Base-by-base conservation (phyloP, 192 early-diverging fungal genomes). In the Paraglomus brasilianum region DNA sequence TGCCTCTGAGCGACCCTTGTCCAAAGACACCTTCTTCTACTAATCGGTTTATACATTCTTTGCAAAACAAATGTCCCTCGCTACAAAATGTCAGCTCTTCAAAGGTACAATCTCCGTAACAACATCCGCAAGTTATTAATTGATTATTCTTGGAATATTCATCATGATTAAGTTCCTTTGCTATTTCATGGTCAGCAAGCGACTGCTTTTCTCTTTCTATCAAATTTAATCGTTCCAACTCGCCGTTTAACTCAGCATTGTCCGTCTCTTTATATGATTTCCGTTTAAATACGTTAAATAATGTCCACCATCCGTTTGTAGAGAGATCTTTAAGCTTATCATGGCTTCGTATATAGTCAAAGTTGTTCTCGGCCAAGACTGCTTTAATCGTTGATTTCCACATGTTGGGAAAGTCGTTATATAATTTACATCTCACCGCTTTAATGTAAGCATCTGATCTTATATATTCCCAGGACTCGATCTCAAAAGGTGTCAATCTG, bases 341-440 rank as follows among this genome's bases (percentile, higher is more conserved):
- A 40, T 60, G 58, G 17, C 68, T 76, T 17, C 68, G 57, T 38
- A 56, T 5, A 55, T 78, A 82, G 42, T 80, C 78, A 65, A 65
- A 73, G 59, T 77, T 72, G 49, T 82, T 77, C 42, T 82, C 80
- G 11, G 80, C 78, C 39, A 82, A 58, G 10, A 82, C 75, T 6
- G 80, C 80, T 59, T 72, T 48, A 43, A 82, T 73, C 11, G 80
- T 75, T n/a, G 80, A 82, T 45, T 70, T 72, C 78, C 78, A 82
- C 21, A 77, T 72, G 70, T 79, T 48, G n/a, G 63, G 63, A 66
- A 66, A 66, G 40, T 66, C 63, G 41, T 66, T 66, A 49, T 66
- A 66, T 66, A 66, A 50, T 19, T 39, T 21, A 50, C 50, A 66
- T 39, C 63, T 66, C 10, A 66, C 63, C n/a, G 63, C 63, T 50